These are phyloP conservation scores for Sporothrix luriei DNA, from an alignment of 2,329 filamentous ascomycete species.

Conservation along the genomic window DNA sequence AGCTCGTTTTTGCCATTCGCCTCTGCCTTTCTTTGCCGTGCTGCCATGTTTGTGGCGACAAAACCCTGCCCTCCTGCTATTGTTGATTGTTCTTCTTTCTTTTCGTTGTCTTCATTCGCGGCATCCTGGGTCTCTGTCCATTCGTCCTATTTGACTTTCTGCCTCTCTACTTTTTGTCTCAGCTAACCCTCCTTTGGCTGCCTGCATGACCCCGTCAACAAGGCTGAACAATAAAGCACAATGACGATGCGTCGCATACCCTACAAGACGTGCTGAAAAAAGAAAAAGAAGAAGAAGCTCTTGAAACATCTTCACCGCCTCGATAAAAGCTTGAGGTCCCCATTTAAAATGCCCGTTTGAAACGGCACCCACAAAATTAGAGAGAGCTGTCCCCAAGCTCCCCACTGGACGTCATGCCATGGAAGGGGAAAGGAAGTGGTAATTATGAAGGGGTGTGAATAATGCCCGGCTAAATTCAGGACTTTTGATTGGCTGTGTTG, in stretches of 20 bases:
- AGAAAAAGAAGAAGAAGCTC: neutral
- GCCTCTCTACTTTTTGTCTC: neutral
- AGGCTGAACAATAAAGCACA: slow-evolving; percentile 20
- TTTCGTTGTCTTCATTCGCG: neutral
- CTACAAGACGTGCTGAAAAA: neutral
- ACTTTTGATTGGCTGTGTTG: neutral
- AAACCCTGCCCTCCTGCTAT: neutral
- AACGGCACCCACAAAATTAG: slow-evolving; percentile 9
- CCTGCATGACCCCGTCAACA: slow-evolving; percentile 16
- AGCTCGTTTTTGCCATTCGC: neutral
- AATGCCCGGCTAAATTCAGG: slow-evolving; percentile 19
- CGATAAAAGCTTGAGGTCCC: neutral
- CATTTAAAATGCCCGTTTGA: slow-evolving; percentile 4
- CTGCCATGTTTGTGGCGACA: neutral
- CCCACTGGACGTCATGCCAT: slow-evolving; percentile 1
- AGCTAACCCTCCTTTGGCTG: slow-evolving; percentile 1
- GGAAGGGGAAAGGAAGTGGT: slow-evolving; percentile 6
- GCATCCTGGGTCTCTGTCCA: neutral
- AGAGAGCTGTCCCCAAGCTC: slow-evolving; percentile 22
- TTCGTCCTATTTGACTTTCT: neutral
- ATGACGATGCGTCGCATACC: slow-evolving; percentile 18
- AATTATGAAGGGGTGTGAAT: slow-evolving; percentile 14
- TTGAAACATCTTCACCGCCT: slow-evolving; percentile 19
- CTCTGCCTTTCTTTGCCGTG: slow-evolving; percentile 1
- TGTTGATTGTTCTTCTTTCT: neutral